Conservation (phyloP, 805 yeast species). For the Schizosaccharomyces cryophilus region DNA sequence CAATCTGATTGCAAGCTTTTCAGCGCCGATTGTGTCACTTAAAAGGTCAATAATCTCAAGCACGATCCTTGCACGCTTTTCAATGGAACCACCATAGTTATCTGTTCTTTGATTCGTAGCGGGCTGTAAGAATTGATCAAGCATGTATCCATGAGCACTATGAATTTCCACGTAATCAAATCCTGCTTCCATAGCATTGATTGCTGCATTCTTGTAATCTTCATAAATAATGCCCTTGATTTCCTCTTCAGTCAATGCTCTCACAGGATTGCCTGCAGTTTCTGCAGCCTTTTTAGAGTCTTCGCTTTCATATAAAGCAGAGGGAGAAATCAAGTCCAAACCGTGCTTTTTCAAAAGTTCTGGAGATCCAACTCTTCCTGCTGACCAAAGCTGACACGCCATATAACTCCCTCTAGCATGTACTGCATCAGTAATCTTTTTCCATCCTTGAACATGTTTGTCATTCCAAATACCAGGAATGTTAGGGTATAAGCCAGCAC, state of each 20-base stretch:
- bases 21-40: too few species aligned
- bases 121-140: neutral
- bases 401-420: conserved; percentile 20
- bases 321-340: too few species aligned
- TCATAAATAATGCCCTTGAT: too few species aligned
- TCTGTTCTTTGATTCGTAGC: neutral
- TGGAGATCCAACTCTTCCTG: conserved; percentile 17
- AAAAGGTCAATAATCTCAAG: too few species aligned
- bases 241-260: too few species aligned
- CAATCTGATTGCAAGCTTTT: too few species aligned
- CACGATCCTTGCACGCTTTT: neutral
- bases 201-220: neutral
- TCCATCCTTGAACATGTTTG: conserved; percentile 73
- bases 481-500: conserved; percentile 15
- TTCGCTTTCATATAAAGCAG: too few species aligned
- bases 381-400: conserved; percentile 24
- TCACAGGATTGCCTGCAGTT: too few species aligned
- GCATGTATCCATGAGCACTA: neutral
- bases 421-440: conserved; percentile 20
- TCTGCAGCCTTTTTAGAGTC: too few species aligned
- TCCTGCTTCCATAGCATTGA: neutral
- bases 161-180: neutral
- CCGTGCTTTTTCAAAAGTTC: too few species aligned
- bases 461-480: conserved; percentile 31
- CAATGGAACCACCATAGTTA: neutral